Percentiles rank a stretch among this genome's conserved stretches.
These are phyloP conservation scores for Scytalidium sp. DNA, from an alignment of 2,329 filamentous ascomycete species.

Conservation along the genomic window DNA sequence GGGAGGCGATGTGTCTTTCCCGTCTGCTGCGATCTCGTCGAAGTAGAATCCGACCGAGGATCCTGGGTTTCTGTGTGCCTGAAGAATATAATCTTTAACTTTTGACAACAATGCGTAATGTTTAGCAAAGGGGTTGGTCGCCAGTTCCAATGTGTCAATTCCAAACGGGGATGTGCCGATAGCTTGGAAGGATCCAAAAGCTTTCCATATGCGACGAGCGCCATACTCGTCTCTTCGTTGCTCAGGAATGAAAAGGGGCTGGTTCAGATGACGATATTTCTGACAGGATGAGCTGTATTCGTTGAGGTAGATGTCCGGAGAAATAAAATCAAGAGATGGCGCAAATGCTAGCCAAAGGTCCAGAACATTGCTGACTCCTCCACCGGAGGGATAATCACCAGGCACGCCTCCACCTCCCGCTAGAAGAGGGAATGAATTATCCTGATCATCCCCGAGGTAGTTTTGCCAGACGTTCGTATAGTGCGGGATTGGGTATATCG, in stretches of 20 bases:
- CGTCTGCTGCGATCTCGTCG: slow-evolving; percentile 26
- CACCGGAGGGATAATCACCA: slow-evolving; percentile 36
- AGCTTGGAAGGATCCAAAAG: slow-evolving; percentile 36
- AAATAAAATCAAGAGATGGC: slow-evolving; percentile 40
- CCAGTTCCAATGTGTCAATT: slow-evolving; percentile 28
- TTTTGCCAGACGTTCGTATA: slow-evolving; percentile 21
- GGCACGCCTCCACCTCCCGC: slow-evolving; percentile 32
- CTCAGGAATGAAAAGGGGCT: slow-evolving; percentile 50
- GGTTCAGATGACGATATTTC: slow-evolving; percentile 37
- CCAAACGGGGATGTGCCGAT: slow-evolving; percentile 38
- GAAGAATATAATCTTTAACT: slow-evolving; percentile 24
- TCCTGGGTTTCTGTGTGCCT: slow-evolving; percentile 21
- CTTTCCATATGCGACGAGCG: slow-evolving; percentile 37
- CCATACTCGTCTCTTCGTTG: slow-evolving; percentile 47
- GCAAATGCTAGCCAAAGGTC: slow-evolving; percentile 39
- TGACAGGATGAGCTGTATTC: slow-evolving; percentile 42
- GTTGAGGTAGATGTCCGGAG: slow-evolving; percentile 47
- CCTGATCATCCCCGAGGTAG: slow-evolving; percentile 20
- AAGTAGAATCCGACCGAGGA: slow-evolving; percentile 36
- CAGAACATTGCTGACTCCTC: slow-evolving; percentile 30
- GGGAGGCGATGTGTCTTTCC: slow-evolving; percentile 23
- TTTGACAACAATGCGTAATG: slow-evolving; percentile 27
- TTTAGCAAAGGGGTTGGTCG: slow-evolving; percentile 10
- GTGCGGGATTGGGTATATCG: slow-evolving; percentile 14
- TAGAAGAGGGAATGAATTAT: slow-evolving; percentile 27